Conservation (phyloP, 345 rosid genomes). For the Eucalyptus coolabah region DNA sequence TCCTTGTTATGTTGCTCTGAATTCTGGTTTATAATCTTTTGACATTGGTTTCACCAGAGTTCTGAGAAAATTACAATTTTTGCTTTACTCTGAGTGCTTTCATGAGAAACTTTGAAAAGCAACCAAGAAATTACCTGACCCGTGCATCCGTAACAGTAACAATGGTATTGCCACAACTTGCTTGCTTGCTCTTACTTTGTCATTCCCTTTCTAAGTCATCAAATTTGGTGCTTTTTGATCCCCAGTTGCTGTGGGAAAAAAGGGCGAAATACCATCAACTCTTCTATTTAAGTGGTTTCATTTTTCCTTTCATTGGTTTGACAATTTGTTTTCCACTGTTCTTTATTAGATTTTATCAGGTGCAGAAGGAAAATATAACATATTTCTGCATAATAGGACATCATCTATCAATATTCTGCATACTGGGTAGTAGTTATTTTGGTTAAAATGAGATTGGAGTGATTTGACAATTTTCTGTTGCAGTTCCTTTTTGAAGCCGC, state of each 20-base stretch:
- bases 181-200: too few relatives aligned
- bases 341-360: neutral
- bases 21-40: neutral
- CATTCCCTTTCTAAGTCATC: too few relatives aligned
- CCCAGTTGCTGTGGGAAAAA: too few relatives aligned
- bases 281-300: neutral
- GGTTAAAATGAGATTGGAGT: neutral
- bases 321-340: neutral
- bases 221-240: too few relatives aligned
- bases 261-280: too few relatives aligned
- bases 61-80: neutral
- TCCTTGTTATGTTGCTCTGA: neutral
- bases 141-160: neutral
- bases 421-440: neutral
- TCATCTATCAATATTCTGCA: neutral
- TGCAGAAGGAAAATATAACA: neutral
- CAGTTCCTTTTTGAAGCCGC: conserved; percentile 73
- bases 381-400: neutral
- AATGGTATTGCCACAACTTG: neutral
- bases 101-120: neutral
- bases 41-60: neutral
- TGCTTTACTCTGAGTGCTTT: neutral
- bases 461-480: neutral
- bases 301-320: neutral
- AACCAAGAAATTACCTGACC: neutral